These are phyloP conservation scores for Talaromyces sp. DNA, from an alignment of 2,329 filamentous ascomycete species.

Conservation along the genomic window DNA sequence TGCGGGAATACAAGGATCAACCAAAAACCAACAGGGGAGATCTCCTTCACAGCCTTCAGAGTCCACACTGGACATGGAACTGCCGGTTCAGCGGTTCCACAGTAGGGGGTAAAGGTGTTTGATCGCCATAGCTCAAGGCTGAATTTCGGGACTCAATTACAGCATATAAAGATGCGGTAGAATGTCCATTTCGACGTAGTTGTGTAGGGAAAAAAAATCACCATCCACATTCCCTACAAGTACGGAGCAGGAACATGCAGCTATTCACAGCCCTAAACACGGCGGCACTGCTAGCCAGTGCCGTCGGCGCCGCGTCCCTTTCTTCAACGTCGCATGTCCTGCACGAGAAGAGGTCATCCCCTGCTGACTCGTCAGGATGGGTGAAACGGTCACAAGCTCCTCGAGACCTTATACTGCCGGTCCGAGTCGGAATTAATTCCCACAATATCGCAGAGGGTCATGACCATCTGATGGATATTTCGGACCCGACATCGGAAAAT, in stretches of 20 bases:
- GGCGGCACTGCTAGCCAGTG: background rate
- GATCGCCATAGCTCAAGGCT: background rate
- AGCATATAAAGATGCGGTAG: background rate
- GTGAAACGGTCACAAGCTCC: background rate
- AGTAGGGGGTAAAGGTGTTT: background rate
- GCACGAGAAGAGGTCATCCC: background rate
- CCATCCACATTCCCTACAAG: background rate
- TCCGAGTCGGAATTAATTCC: background rate
- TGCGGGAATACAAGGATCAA: background rate
- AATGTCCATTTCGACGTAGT: background rate
- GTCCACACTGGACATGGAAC: background rate
- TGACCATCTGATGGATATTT: constrained; percentile 2
- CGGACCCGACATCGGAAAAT: background rate
- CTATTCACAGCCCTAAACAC: background rate
- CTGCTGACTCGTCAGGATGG: background rate
- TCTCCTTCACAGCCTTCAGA: background rate
- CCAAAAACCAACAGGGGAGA: background rate
- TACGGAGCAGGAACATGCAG: background rate
- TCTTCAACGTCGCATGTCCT: background rate
- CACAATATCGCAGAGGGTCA: background rate
- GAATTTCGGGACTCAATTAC: background rate
- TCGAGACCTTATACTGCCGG: background rate
- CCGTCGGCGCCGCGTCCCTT: background rate
- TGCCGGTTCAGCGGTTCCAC: background rate
- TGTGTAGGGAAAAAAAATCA: background rate